Evolutionary conservation across 805 yeast species (phyloP), one percentile per base, ranked within the genome.

Genomic region (Teunomyces cretensis): DNA sequence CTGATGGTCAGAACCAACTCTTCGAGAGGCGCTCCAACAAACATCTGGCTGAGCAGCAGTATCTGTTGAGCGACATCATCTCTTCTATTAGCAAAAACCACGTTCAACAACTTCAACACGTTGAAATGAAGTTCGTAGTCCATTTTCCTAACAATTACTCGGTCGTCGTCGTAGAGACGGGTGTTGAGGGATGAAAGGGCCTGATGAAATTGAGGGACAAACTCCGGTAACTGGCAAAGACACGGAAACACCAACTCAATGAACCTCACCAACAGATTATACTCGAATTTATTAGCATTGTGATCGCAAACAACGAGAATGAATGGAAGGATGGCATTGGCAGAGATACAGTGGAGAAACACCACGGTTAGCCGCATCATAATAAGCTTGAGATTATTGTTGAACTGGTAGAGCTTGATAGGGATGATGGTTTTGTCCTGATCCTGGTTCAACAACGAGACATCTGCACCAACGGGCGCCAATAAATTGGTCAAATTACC

Each of bases 261-360:
- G 41, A 62, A 54, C 7, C 45, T 44, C 9, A 44, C 30, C 38
- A 65, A 39, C 3, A 36, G 38, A 3, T 16, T 27, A 15, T 37
- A 47, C 14, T 52, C 58, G 24, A 43, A n/a, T 39, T 54, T 51
- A 42, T 58, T 60, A 28, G 59, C 47, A 48, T 62, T 62, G 44
- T 55, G 67, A 50, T 70, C 75, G 14, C 61, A 54, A 16, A 60
- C 47, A 1, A 59, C 33, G 31, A 54, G 47, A 9, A 52, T 40
- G 22, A 61, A 52, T 45, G 46, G 19, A 14, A 26, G 22, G 12
- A 30, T 16, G 11, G 35, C 27, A 6, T 22, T 36, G 17, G 35
- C 9, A n/a, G 35, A 17, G 12, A 52, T 28, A n/a, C 24, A 37
- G 37, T 30, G 37, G 36, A 48, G 53, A 41, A 60, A 53, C 9